A percentile compares a stretch with the other conserved stretches of the same genome.
Evolutionary conservation across 2,329 filamentous ascomycete species (phyloP).

Genomic region (Westerdykella aurantiaca): DNA sequence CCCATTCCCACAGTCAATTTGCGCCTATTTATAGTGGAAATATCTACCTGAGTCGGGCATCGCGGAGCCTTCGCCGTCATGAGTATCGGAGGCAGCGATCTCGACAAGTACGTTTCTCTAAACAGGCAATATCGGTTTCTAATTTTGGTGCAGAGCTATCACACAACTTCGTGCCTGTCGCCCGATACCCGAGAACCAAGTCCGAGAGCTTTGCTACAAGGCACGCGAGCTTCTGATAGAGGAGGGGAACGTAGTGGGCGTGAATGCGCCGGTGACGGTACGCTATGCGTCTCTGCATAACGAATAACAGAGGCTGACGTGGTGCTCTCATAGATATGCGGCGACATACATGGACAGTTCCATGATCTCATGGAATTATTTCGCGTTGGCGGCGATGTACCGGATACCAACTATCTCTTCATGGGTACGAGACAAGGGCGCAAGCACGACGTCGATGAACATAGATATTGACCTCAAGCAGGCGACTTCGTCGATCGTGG

Average conservation of each 20-base stretch:
- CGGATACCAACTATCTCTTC: constrained; percentile 94
- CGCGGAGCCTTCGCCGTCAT: constrained; percentile 9
- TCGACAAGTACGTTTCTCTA: constrained; percentile 66
- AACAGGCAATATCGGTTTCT: not conserved
- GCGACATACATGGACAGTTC: constrained; percentile 95
- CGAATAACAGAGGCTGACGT: constrained; percentile 3
- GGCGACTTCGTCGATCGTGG: constrained; percentile 96
- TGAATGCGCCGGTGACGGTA: constrained; percentile 91
- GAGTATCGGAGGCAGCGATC: constrained; percentile 69
- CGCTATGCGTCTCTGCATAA: constrained; percentile 13
- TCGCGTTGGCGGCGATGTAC: constrained; percentile 84
- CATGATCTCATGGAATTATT: constrained; percentile 97
- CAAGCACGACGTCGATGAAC: not conserved
- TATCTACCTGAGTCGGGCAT: no score
- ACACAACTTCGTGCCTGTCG: constrained; percentile 91
- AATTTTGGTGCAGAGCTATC: constrained; percentile 63
- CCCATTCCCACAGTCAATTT: no score
- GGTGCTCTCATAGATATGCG: constrained; percentile 50
- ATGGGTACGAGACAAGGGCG: constrained; percentile 61
- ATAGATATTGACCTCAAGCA: constrained; percentile 30
- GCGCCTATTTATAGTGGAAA: no score
- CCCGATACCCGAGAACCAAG: constrained; percentile 90
- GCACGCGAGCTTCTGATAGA: constrained; percentile 93
- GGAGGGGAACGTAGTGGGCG: constrained; percentile 93
- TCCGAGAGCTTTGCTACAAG: constrained; percentile 95